Conservation (phyloP, 164 flowering plant genomes). For the Aristolochia contorta region DNA sequence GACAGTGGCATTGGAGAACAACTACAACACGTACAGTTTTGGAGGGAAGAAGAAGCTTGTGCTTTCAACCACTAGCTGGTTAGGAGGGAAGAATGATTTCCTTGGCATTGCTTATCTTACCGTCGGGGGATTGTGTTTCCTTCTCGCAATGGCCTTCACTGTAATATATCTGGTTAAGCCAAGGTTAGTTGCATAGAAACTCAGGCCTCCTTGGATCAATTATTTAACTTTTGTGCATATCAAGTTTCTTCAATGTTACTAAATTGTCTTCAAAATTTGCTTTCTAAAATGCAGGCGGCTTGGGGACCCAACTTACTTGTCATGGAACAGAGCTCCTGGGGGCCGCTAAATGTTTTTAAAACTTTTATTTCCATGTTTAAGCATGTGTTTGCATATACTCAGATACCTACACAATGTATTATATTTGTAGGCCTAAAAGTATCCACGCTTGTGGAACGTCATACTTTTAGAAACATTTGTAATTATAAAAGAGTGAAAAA, state of each 20-base stretch:
- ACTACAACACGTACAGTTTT: constrained; percentile 87
- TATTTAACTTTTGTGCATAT: background rate
- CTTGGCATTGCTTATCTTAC: constrained; percentile 91
- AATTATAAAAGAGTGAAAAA: too few species aligned
- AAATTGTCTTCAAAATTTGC: background rate
- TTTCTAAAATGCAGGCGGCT: constrained; percentile 47
- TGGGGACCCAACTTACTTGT: constrained; percentile 67
- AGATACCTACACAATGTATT: too few species aligned
- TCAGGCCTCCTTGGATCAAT: background rate
- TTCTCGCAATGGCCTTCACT: constrained; percentile 64
- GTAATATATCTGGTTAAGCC: constrained; percentile 79
- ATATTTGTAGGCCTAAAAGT: too few species aligned
- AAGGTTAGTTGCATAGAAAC: constrained; percentile 37
- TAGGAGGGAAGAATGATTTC: constrained; percentile 97
- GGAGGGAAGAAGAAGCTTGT: constrained; percentile 91
- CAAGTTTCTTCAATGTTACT: background rate
- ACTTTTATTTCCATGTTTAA: background rate
- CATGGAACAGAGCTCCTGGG: constrained; percentile 66
- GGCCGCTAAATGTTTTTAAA: constrained; percentile 9
- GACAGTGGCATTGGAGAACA: constrained; percentile 45
- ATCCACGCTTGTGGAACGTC: too few species aligned
- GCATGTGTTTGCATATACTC: background rate
- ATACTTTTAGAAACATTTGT: too few species aligned
- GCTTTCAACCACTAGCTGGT: constrained; percentile 93
- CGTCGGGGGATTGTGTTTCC: constrained; percentile 83